Evolutionary conservation across 2,329 filamentous ascomycete species (phyloP).

Genomic region (Fusarium proliferatum): DNA sequence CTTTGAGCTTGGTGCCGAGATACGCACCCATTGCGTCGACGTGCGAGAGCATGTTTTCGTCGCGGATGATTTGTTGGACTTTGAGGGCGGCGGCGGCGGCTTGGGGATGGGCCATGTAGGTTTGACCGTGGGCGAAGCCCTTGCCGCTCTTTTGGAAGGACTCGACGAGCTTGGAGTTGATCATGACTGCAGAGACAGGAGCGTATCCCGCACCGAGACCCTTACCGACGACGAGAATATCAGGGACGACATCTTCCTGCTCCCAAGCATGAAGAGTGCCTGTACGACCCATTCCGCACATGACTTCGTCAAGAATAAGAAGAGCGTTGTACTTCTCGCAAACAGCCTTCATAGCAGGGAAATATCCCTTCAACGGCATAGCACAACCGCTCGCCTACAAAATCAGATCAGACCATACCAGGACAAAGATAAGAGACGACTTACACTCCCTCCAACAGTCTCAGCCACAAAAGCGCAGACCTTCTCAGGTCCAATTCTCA

Average conservation of each 20-base stretch:
- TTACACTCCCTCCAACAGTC: slow-evolving; percentile 51
- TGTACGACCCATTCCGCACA: slow-evolving; percentile 74
- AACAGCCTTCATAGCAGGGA: slow-evolving; percentile 62
- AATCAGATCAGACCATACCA: not conserved
- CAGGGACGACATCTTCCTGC: slow-evolving; percentile 66
- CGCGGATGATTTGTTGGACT: slow-evolving; percentile 31
- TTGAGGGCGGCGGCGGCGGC: slow-evolving; percentile 24
- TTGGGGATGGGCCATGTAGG: slow-evolving; percentile 33
- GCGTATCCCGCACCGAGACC: slow-evolving; percentile 61
- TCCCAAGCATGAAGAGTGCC: slow-evolving; percentile 73
- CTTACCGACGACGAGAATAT: slow-evolving; percentile 75
- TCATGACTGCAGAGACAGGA: slow-evolving; percentile 29
- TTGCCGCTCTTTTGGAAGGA: slow-evolving; percentile 30
- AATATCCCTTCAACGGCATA: slow-evolving; percentile 57
- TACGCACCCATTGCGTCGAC: slow-evolving; percentile 23
- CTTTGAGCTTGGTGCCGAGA: slow-evolving; percentile 30
- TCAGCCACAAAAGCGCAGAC: slow-evolving; percentile 63
- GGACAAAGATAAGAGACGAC: not conserved
- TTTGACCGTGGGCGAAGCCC: slow-evolving; percentile 26
- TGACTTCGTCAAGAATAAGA: slow-evolving; percentile 70
- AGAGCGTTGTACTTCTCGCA: slow-evolving; percentile 67
- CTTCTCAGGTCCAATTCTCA: slow-evolving; percentile 56
- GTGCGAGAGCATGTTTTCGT: slow-evolving; percentile 2
- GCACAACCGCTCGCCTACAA: slow-evolving; percentile 36
- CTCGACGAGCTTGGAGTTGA: slow-evolving; percentile 27